Percentiles rank a stretch among this genome's conserved stretches.
Conservation (phyloP, 306 rosid genomes). For the Vigna trinervia region DNA sequence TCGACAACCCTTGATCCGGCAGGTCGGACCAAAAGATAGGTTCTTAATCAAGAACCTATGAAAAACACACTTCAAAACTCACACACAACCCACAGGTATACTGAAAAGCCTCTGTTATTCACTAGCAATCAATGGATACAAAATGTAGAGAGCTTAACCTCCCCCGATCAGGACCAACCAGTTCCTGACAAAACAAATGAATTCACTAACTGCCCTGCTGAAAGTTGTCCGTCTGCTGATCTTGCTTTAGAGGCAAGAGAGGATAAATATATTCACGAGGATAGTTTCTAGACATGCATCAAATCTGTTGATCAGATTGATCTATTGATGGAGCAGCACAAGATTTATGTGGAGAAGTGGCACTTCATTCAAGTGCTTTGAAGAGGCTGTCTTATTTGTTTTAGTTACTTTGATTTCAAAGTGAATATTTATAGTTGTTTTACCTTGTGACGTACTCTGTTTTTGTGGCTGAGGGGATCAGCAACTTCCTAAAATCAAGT, state of each 20-base stretch:
- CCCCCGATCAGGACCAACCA: too few relatives aligned
- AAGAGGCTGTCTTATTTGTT: constrained; percentile 64
- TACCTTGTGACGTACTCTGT: neutral
- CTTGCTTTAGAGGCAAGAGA: constrained; percentile 70
- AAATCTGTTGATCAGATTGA: constrained; percentile 84
- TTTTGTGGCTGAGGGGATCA: neutral
- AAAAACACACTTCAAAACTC: too few relatives aligned
- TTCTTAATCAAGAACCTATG: too few relatives aligned
- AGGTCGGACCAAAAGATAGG: too few relatives aligned
- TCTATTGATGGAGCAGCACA: constrained; percentile 90
- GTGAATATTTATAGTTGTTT: constrained; percentile 18
- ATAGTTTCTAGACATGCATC: constrained; percentile 75
- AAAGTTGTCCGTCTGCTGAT: constrained; percentile 81
- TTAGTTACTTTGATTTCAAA: constrained; percentile 26
- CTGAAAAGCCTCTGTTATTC: too few relatives aligned
- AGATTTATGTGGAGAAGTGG: constrained; percentile 91
- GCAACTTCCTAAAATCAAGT: constrained; percentile 6
- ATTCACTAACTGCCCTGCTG: constrained; percentile 36
- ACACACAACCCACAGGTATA: too few relatives aligned
- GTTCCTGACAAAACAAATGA: too few relatives aligned
- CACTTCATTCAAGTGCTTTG: constrained; percentile 88
- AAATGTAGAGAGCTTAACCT: too few relatives aligned
- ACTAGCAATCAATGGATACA: too few relatives aligned
- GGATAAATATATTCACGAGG: constrained; percentile 65
- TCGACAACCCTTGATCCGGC: too few relatives aligned